Evolutionary conservation across 495 filamentous ascomycete species (phyloP).

Genomic region (Trichocladium uniseriatum): DNA sequence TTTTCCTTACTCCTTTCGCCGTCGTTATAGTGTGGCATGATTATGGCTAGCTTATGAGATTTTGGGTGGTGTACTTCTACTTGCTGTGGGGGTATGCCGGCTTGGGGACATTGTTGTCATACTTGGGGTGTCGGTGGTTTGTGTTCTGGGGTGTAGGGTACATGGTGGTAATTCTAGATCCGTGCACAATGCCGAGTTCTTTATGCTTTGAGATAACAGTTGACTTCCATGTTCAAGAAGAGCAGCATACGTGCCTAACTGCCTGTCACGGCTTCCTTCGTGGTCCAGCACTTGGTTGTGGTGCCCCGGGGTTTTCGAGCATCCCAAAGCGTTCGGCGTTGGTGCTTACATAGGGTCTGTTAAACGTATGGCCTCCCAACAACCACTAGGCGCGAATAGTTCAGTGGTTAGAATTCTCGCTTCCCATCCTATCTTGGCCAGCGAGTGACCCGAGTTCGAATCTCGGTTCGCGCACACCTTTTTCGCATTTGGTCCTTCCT

Average conservation of each 20-base stretch:
- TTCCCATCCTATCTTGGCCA: slow-evolving; percentile 12
- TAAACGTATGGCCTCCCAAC: too few species aligned
- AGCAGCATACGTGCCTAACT: too few species aligned
- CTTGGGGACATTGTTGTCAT: not conserved
- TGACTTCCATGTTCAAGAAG: too few species aligned
- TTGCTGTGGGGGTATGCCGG: not conserved
- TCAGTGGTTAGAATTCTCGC: slow-evolving; percentile 17
- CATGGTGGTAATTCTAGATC: too few species aligned
- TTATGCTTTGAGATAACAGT: too few species aligned
- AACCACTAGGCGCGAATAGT: slow-evolving; percentile 8
- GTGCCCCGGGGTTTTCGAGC: too few species aligned
- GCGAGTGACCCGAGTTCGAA: slow-evolving; percentile 20
- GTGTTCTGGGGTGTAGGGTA: not conserved
- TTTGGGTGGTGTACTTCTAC: not conserved
- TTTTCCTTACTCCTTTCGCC: not conserved
- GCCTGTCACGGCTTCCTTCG: too few species aligned
- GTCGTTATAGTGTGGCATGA: not conserved
- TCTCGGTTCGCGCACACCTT: slow-evolving; percentile 13
- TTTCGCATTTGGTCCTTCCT: not conserved
- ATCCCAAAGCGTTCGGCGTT: too few species aligned
- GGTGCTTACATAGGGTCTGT: too few species aligned
- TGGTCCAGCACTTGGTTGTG: too few species aligned
- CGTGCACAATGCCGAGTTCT: too few species aligned
- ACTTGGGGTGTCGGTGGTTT: not conserved
- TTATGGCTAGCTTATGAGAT: too few species aligned